Base-by-base conservation (phyloP, 331 rosid genomes). In the Cucumis variabilis region DNA sequence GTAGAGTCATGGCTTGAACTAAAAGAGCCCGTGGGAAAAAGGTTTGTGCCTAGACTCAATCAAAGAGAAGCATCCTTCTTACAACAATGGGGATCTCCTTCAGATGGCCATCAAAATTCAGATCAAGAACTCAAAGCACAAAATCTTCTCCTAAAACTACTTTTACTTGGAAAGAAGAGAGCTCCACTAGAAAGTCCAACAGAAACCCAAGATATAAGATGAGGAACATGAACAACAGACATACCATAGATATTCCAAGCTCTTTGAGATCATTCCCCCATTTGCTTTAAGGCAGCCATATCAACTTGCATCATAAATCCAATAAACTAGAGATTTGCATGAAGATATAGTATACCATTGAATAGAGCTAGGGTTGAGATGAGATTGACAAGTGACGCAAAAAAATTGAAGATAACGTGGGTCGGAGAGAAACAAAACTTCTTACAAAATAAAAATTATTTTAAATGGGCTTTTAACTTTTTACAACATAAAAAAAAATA, bases 211-310 rank as follows among this genome's bases (percentile, higher is more conserved):
- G 84, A 91, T 41, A 89, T 28, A 75, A 73, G 25, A 60, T 79
- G 90, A 62, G 37, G 82, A 62, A 50, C 85, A 55, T 72, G 48
- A 44, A 44, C 71, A 85, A 33, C 89, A 85, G 25, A 80, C 76
- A 86, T n/a, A 97, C 98, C 99, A 95, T 97, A 58, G 99, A 98
- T 87, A 97, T 96, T 76, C 99, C 99, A 74, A 95, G 96, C 93
- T 95, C 98, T 87, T 96, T 97, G 88, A 97, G 98, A 83, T 95
- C 99, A 90, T 93, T 89, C 98, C 73, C 98, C 98, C 99, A 97
- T 97, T 90, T 95, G 98, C 93, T 90, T 97, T 91, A 97, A 89
- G 80, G 98, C 98, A 86, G 96, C 80, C 98, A 97, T 92, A 93
- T 97, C n/a, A n/a, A n/a, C n/a, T n/a, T n/a, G n/a, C n/a, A n/a